Percentiles rank a stretch among this genome's conserved stretches.
Conservation (phyloP, 495 filamentous ascomycete genomes). For the Aspergillus bridgeri region DNA sequence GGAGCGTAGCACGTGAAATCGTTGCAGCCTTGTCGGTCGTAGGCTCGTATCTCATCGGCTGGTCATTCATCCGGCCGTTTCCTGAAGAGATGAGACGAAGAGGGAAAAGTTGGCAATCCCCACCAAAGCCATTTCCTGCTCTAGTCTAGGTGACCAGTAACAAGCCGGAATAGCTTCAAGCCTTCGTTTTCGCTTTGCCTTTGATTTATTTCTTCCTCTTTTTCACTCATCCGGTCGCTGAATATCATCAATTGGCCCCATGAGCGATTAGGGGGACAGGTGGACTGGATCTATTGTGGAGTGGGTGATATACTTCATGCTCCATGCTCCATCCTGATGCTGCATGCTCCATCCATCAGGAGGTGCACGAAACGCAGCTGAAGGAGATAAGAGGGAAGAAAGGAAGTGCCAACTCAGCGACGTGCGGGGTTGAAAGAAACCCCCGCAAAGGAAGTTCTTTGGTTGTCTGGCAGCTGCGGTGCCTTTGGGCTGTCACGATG, state of each 20-base stretch:
- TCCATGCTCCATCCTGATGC: too few species aligned
- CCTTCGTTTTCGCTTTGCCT: neutral
- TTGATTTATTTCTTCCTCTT: neutral
- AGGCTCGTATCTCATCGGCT: neutral
- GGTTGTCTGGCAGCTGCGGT: neutral
- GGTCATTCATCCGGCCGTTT: neutral
- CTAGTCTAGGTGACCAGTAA: neutral
- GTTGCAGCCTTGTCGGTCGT: neutral
- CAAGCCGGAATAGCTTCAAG: neutral
- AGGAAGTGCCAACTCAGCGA: constrained; percentile 7
- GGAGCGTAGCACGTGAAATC: neutral
- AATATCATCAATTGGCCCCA: neutral
- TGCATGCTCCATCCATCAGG: neutral
- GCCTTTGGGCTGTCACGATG: neutral
- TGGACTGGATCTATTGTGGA: neutral
- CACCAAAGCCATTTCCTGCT: neutral
- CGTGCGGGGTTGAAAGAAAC: neutral
- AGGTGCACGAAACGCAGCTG: neutral
- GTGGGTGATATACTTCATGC: neutral
- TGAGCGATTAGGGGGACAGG: neutral
- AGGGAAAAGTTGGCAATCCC: neutral
- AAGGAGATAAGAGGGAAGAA: constrained; percentile 5
- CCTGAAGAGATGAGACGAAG: neutral
- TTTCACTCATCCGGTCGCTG: neutral
- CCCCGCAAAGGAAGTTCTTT: neutral